Evolutionary conservation across 2,329 filamentous ascomycete genomes (phyloP), one percentile per base, ranked within the genome.

Genomic region (Endoconidiophora polonica): DNA sequence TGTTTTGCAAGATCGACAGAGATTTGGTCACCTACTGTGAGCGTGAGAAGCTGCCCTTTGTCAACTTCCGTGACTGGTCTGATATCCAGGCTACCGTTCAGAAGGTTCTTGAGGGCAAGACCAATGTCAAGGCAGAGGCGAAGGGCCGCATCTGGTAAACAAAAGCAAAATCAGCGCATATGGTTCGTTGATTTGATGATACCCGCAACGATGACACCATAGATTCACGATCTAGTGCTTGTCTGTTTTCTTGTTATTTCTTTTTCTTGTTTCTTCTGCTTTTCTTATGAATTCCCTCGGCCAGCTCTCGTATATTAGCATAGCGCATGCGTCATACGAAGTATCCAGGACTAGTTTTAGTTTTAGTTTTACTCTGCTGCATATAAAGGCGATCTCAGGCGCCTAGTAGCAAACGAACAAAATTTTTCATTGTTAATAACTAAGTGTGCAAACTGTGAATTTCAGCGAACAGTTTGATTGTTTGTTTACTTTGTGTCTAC

Each of bases 21-120:
- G 87, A 96, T 65, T 75, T 96, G 50, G 82, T 95, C 55, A 78
- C 74, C 12, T 95, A 86, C 67, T 95, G 90, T 62, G 81, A 88
- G 58, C 79, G 77, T 49, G 79, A 94, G 63, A 76, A 83, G 7
- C 80, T 94, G 18, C 87, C 88, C 0, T 95, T 93, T 63, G 90
- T 85, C 12, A 79, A 84, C 2, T 95, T 95, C 62, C 72, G 84
- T 58, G 79, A 88, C 67, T 95, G 90, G 77, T 76, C 75, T 5
- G 77, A 79, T 55, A 94, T 94, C 59, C 71, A 85, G 44, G 70
- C 74, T 54, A 83, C 81, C 26, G 81, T 86, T 54, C 79, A 86
- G 68, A 78, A 82, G 53, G 86, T 95, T 59, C 73, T 71, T n/a
- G 76, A 76, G 29, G 86, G 85, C 22, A 80, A 81, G 62, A 74